Base-by-base conservation (phyloP, 2,329 filamentous ascomycete species). In the Diaporthe longicolla region DNA sequence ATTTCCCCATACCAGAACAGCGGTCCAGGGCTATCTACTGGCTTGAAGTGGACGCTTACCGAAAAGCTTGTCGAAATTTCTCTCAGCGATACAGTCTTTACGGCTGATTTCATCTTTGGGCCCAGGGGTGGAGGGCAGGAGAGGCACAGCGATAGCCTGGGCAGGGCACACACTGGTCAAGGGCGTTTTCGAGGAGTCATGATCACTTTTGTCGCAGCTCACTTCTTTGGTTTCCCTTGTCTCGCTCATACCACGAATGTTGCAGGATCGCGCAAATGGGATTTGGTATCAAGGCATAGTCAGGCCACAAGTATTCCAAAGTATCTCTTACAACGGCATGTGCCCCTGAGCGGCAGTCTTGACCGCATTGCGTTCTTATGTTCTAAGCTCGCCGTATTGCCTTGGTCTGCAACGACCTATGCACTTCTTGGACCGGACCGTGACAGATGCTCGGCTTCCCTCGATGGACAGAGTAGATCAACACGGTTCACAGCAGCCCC, bases 401-500 rank as follows among this genome's bases (percentile, higher is more conserved):
- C n/a, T 26, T 13, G 11, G 11, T 24, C 9, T 26, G 26, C 8
- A 24, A 9, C 15, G 19, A 13, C 10, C 15, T 58, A 10, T 24
- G 1, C 19, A 10, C 40, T 43, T 43, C 29, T 45, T 43, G n/a
- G 17, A 13, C 13, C 11, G 5, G 3, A 63, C 10, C 19, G 32
- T 17, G n/a, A 54, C 48, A 26, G 5, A 21, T 26, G 48, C 45
- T 21, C 13, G 8, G 29, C n/a, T 40, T 26, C 29, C 48, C 11
- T 6, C 54, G 45, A 21, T 10, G 26, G 35, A 17, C 17, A 40
- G 37, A 6, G 7, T 24, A 35, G 13, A 21, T 10, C 2, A 40
- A n/a, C 35, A 17, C 10, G 13, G 40, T 29, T 85, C 79, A 95
- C 70, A 97, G 82, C 82, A 95, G 78, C 1, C 94, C 94, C 84